Evolutionary conservation across 768 basidiomycete species (phyloP).

Genomic region (Scleroderma bovista): DNA sequence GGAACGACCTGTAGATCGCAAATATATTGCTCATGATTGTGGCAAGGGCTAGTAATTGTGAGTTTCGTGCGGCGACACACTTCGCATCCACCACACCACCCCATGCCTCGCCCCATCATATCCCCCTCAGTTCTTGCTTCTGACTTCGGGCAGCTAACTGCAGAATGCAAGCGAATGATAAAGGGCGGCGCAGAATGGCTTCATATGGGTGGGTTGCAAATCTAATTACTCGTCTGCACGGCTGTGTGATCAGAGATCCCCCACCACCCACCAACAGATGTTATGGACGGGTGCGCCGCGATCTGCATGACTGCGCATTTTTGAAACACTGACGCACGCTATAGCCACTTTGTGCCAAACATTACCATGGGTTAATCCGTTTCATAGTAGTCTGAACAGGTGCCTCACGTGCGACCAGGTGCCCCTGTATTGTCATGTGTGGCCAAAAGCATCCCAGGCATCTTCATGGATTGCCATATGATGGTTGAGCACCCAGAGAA

Average conservation of each 20-base stretch:
- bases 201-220: constrained; percentile 74
- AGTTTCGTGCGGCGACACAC: too few species aligned
- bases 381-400: not conserved
- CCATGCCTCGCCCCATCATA: constrained; percentile 88
- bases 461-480: constrained; percentile 99
- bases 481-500: constrained; percentile 95
- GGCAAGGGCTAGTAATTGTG: too few species aligned
- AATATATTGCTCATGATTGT: too few species aligned
- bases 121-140: constrained; percentile 96
- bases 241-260: constrained; percentile 6
- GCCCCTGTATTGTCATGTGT: constrained; percentile 86
- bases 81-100: too few species aligned
- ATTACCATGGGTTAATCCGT: constrained; percentile 83
- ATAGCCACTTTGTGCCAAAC: constrained; percentile 95
- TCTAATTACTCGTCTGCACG: constrained; percentile 6
- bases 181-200: constrained; percentile 95
- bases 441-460: constrained; percentile 80
- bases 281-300: constrained; percentile 92
- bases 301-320: not conserved
- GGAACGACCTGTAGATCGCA: too few species aligned
- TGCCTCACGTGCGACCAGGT: constrained; percentile 41
- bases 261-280: constrained; percentile 52
- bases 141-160: constrained; percentile 91
- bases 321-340: constrained; percentile 5
- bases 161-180: constrained; percentile 97